Evolutionary conservation across 768 basidiomycete genomes (phyloP).

Genomic region (Serendipita sp.): DNA sequence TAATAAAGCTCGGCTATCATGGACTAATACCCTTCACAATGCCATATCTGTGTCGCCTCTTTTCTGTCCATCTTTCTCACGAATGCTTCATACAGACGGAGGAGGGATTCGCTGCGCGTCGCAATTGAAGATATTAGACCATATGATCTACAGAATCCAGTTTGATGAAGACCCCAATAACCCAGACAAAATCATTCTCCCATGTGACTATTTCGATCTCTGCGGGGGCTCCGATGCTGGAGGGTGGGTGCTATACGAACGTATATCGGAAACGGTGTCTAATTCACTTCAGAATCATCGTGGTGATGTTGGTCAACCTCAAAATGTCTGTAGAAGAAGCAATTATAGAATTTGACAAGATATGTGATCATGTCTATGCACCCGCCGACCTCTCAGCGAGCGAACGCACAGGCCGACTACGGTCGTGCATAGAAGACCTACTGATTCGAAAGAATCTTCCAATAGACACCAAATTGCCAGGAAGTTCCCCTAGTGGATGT

Average conservation of each 20-base stretch:
- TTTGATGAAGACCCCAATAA: not conserved
- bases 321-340: slow-evolving; percentile 6
- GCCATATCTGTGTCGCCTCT: too few relatives aligned
- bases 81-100: not conserved
- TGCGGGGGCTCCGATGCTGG: slow-evolving; percentile 18
- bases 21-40: too few relatives aligned
- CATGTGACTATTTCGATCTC: slow-evolving; percentile 19
- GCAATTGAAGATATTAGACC: not conserved
- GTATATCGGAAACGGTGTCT: not conserved
- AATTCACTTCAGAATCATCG: not conserved
- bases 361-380: not conserved
- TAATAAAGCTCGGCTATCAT: too few relatives aligned
- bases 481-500: not conserved
- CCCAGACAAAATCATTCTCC: slow-evolving; percentile 4
- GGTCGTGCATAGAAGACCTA: not conserved
- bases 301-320: slow-evolving; percentile 7
- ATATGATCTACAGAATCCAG: not conserved
- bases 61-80: too few relatives aligned
- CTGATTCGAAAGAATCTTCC: not conserved
- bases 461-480: not conserved
- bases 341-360: not conserved
- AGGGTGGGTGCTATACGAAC: slow-evolving; percentile 12
- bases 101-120: not conserved
- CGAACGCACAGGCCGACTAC: not conserved
- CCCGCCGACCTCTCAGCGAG: not conserved